Percentiles rank a stretch among this genome's conserved stretches.
These are phyloP conservation scores for Alternaria atra DNA, from an alignment of 2,329 filamentous ascomycete genomes.

Conservation along the genomic window DNA sequence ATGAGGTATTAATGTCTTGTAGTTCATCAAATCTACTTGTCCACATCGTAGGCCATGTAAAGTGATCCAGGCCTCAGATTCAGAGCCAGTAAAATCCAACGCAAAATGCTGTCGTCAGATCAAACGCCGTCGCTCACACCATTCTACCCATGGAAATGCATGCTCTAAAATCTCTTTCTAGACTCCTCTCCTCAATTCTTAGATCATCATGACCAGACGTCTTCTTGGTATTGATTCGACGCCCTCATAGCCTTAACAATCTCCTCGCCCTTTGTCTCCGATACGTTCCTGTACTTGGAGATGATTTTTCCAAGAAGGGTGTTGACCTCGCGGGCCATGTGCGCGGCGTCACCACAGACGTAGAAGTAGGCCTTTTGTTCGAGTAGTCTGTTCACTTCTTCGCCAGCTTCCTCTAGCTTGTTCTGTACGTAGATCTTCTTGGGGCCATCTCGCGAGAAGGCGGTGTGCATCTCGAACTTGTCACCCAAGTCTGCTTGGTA, in stretches of 20 bases:
- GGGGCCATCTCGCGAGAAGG: constrained; percentile 87
- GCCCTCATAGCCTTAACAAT: constrained; percentile 97
- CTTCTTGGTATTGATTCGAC: constrained; percentile 93
- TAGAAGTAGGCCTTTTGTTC: constrained; percentile 93
- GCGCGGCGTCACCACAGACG: constrained; percentile 95
- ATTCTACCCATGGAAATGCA: constrained; percentile 43
- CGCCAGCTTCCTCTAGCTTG: constrained; percentile 80
- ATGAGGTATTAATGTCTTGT: neutral
- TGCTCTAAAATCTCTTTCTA: constrained; percentile 16
- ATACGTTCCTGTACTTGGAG: constrained; percentile 80
- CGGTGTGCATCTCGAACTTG: constrained; percentile 88
- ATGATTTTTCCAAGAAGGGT: constrained; percentile 87
- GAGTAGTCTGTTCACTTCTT: constrained; percentile 87
- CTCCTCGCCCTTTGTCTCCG: constrained; percentile 90
- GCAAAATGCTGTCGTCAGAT: constrained; percentile 7
- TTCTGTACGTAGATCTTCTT: constrained; percentile 99
- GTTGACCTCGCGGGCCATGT: constrained; percentile 96
- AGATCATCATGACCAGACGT: constrained; percentile 68
- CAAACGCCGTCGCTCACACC: constrained; percentile 35
- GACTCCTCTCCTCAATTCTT: neutral
- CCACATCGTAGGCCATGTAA: constrained; percentile 1
- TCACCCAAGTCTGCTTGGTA: constrained; percentile 86
- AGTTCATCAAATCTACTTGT: constrained; percentile 6
- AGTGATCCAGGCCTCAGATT: constrained; percentile 7
- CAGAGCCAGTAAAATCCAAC: neutral